phyloP scores from a whole-genome alignment of 768 basidiomycete species.

The Mycena galopus region DNA sequence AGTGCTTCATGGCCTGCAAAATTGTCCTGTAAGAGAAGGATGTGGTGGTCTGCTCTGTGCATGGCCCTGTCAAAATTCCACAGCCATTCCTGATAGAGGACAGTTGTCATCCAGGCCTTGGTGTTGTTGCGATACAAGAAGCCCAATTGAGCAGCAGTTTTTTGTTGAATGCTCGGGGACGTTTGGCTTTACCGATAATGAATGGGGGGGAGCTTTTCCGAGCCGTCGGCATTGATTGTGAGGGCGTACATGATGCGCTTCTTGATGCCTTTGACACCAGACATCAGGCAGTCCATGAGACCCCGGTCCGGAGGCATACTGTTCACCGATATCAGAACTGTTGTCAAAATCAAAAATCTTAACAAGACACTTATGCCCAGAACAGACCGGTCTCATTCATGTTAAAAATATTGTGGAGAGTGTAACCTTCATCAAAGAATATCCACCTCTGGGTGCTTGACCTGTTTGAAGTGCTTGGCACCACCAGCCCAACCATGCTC shows the following conservation, averaged over 20 bases:
- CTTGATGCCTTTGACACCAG: slow-evolving; percentile 37
- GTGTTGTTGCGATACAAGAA: slow-evolving; percentile 42
- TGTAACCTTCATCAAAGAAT: slow-evolving; percentile 44
- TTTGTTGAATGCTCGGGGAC: slow-evolving; percentile 36
- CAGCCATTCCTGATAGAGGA: slow-evolving; percentile 42
- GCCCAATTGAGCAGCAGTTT: slow-evolving; percentile 36
- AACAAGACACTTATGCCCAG: slow-evolving; percentile 43
- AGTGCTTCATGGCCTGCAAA: slow-evolving; percentile 33
- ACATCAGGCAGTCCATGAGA: slow-evolving; percentile 27
- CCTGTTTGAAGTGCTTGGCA: slow-evolving; percentile 42
- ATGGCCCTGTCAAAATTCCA: slow-evolving; percentile 30
- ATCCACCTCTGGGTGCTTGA: slow-evolving; percentile 50
- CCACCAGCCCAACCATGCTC: not conserved
- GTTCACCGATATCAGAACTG: not conserved
- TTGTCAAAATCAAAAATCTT: not conserved
- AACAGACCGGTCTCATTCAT: slow-evolving; percentile 52
- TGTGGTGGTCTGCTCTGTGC: slow-evolving; percentile 25
- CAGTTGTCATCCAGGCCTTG: slow-evolving; percentile 41
- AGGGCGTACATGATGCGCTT: slow-evolving; percentile 36
- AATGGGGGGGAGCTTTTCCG: slow-evolving; percentile 29
- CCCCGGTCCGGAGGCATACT: slow-evolving; percentile 37
- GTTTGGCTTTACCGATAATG: slow-evolving; percentile 35
- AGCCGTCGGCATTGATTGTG: slow-evolving; percentile 38
- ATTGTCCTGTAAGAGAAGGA: slow-evolving; percentile 40
- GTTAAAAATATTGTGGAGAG: slow-evolving; percentile 50